Evolutionary conservation across 371 early-diverging fungal species (phyloP).

Genomic region (Actinomortierella ambigua): DNA sequence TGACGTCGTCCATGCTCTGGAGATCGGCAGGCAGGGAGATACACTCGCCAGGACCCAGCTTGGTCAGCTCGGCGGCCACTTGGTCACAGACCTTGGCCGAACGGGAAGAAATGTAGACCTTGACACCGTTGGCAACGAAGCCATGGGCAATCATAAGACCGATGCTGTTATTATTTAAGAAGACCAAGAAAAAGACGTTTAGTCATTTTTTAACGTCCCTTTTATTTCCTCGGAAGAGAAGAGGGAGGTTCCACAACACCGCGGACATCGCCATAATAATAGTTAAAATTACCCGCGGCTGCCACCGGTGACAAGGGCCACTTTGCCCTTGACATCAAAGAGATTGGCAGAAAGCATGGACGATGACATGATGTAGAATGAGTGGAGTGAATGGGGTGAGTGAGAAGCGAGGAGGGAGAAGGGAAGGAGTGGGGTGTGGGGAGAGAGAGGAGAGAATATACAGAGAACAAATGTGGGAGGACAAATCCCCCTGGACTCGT

Average conservation of each 20-base stretch:
- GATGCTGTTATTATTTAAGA: conserved; percentile 47
- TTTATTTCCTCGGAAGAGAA: too few species aligned
- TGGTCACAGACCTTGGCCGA: conserved; percentile 64
- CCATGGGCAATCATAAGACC: conserved; percentile 79
- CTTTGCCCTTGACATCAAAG: conserved; percentile 84
- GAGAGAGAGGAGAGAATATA: neutral
- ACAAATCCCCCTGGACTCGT: too few species aligned
- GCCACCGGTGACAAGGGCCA: conserved; percentile 93
- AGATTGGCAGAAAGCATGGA: conserved; percentile 51
- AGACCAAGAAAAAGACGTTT: conserved; percentile 6
- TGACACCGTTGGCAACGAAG: conserved; percentile 76
- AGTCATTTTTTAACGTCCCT: too few species aligned
- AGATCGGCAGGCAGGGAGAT: conserved; percentile 81
- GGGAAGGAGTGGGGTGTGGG: neutral
- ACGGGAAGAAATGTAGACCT: conserved; percentile 78
- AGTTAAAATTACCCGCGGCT: conserved; percentile 69
- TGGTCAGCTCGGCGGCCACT: conserved; percentile 64
- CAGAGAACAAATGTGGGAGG: conserved; percentile 2
- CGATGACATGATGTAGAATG: conserved; percentile 5
- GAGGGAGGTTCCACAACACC: too few species aligned
- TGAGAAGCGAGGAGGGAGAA: neutral
- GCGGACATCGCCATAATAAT: too few species aligned
- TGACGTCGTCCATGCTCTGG: conserved; percentile 63
- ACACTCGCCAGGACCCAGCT: conserved; percentile 74
- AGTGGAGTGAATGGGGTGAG: neutral